phyloP scores from a whole-genome alignment of 106 monocot genomes.

The Platanthera guangdongensis region DNA sequence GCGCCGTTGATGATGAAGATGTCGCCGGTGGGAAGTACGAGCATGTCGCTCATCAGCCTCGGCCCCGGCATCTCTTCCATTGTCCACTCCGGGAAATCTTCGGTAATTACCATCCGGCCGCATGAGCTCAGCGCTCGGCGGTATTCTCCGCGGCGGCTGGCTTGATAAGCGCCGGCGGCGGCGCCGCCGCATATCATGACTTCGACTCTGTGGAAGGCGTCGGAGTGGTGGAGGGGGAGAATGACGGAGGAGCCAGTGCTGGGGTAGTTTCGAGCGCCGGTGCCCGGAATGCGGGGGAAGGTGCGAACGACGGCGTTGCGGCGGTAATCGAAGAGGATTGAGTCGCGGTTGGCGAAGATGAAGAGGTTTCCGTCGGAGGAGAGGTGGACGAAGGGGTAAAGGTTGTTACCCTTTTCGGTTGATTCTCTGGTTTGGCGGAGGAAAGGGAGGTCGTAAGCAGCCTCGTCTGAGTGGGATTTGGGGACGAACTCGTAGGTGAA shows the following conservation, averaged over 20 bases:
- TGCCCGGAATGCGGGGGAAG: slow-evolving; percentile 29
- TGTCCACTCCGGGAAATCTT: slow-evolving; percentile 28
- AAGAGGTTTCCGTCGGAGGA: slow-evolving; percentile 37
- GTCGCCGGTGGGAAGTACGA: slow-evolving; percentile 45
- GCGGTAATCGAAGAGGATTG: slow-evolving; percentile 27
- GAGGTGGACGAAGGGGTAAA: slow-evolving; percentile 49
- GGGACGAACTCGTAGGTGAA: slow-evolving; percentile 47
- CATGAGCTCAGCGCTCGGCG: slow-evolving; percentile 19
- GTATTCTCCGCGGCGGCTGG: slow-evolving; percentile 13
- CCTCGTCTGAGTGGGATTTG: slow-evolving; percentile 14
- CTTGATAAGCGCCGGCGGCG: slow-evolving; percentile 21
- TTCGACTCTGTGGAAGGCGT: slow-evolving; percentile 22
- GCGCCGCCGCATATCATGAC: slow-evolving; percentile 48
- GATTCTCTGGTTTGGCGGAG: slow-evolving; percentile 18
- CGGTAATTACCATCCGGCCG: slow-evolving; percentile 43
- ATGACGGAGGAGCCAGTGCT: slow-evolving; percentile 43
- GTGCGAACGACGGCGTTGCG: slow-evolving; percentile 7
- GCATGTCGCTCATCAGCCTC: slow-evolving; percentile 56
- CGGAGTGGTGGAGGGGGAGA: slow-evolving; percentile 20
- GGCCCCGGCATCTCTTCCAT: slow-evolving; percentile 53
- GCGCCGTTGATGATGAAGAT: slow-evolving; percentile 58
- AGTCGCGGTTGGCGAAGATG: slow-evolving; percentile 37
- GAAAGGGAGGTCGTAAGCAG: slow-evolving; percentile 32
- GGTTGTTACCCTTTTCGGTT: slow-evolving; percentile 20
- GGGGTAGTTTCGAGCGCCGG: slow-evolving; percentile 28